phyloP scores from a whole-genome alignment of 108 stramenopile genomes.

The Nitzschia putrida region DNA sequence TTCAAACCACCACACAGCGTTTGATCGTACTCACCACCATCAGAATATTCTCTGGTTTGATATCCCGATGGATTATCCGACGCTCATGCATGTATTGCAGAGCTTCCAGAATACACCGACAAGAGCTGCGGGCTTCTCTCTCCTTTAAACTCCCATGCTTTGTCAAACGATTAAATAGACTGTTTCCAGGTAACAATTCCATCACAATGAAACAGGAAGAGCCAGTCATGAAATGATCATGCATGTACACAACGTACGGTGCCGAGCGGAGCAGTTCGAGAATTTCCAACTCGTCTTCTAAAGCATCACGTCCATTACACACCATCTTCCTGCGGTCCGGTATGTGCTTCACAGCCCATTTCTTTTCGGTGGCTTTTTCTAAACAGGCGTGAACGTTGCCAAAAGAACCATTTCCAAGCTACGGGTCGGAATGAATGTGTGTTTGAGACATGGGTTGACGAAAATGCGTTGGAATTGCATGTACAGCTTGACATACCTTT shows the following conservation, averaged over 20 bases:
- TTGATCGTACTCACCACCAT: neutral
- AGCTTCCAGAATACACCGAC: slow-evolving; percentile 3
- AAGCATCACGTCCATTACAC: too few relatives aligned
- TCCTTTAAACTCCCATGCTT: neutral
- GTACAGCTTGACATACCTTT: neutral
- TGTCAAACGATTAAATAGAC: neutral
- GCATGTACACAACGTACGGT: neutral
- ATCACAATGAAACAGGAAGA: neutral
- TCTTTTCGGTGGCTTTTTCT: too few relatives aligned
- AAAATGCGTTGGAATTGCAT: too few relatives aligned
- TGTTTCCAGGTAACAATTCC: neutral
- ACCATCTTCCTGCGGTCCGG: too few relatives aligned
- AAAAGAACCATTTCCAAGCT: too few relatives aligned
- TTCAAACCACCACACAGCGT: too few relatives aligned
- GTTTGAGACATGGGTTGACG: too few relatives aligned
- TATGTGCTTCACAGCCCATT: too few relatives aligned
- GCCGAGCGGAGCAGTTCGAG: neutral
- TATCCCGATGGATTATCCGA: slow-evolving; percentile 32
- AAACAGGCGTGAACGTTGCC: too few relatives aligned
- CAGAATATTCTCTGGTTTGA: slow-evolving; percentile 36
- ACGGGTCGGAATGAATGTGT: too few relatives aligned
- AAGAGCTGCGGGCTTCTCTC: neutral
- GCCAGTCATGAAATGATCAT: neutral
- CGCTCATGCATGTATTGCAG: slow-evolving; percentile 34
- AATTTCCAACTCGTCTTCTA: neutral